Evolutionary conservation across 2,329 filamentous ascomycete species (phyloP).

Genomic region (Fusarium secorum): DNA sequence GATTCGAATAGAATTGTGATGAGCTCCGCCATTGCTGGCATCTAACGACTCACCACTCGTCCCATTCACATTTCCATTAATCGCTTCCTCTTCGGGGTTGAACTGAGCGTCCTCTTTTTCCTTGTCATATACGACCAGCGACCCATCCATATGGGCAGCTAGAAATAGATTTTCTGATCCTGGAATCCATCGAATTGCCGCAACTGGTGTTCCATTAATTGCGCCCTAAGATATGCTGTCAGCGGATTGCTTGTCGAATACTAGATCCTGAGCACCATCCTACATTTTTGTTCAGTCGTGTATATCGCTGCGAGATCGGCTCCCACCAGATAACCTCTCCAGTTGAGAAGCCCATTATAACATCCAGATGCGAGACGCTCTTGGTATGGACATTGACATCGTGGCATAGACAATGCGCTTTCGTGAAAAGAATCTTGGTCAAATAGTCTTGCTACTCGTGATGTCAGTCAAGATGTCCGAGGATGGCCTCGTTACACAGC

Average conservation of each 20-base stretch:
- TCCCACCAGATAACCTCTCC: constrained; percentile 99
- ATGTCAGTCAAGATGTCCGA: constrained; percentile 36
- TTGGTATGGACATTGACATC: constrained; percentile 89
- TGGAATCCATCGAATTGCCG: constrained; percentile 91
- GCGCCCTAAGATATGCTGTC: constrained; percentile 65
- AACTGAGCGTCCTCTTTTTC: constrained; percentile 91
- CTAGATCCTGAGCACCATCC: constrained; percentile 35
- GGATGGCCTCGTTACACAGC: not conserved
- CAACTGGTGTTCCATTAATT: constrained; percentile 86
- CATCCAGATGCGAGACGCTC: constrained; percentile 79
- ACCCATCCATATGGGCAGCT: constrained; percentile 90
- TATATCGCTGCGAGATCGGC: constrained; percentile 94
- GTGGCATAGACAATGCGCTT: constrained; percentile 93
- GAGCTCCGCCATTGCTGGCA: constrained; percentile 44
- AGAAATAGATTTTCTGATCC: constrained; percentile 93
- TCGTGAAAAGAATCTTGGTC: constrained; percentile 96
- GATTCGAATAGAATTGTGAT: constrained; percentile 68
- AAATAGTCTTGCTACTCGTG: constrained; percentile 78
- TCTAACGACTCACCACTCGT: constrained; percentile 55
- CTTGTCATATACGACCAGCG: constrained; percentile 94
- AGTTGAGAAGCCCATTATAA: constrained; percentile 95
- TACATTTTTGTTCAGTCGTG: constrained; percentile 94
- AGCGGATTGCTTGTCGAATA: not conserved
- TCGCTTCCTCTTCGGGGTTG: constrained; percentile 68
- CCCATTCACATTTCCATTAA: constrained; percentile 54